These are phyloP conservation scores for Pulveroboletus sp. DNA, from an alignment of 768 basidiomycete species.

Conservation along the genomic window DNA sequence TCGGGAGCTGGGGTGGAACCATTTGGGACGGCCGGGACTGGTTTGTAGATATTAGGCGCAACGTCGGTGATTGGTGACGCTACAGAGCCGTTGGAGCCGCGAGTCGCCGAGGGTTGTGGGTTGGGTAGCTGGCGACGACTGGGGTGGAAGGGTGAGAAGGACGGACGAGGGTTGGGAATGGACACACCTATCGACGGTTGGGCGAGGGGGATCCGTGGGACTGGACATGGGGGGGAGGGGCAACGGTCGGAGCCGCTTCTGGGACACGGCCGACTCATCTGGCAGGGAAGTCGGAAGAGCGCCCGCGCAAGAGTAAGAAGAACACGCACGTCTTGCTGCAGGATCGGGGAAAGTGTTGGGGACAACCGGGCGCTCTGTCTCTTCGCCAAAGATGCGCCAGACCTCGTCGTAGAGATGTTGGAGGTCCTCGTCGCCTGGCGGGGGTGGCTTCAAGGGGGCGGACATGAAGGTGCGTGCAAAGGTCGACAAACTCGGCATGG, in stretches of 20 bases:
- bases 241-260: constrained; percentile 27
- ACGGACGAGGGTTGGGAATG: neutral
- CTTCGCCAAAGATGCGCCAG: constrained; percentile 61
- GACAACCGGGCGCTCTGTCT: constrained; percentile 29
- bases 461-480: constrained; percentile 35
- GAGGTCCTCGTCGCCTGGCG: constrained; percentile 65
- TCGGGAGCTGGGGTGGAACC: constrained; percentile 17
- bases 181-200: constrained; percentile 28
- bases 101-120: constrained; percentile 14
- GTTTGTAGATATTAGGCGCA: constrained; percentile 27
- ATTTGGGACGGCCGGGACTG: constrained; percentile 25
- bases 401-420: constrained; percentile 75
- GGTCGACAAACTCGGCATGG: constrained; percentile 3
- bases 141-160: neutral
- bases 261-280: constrained; percentile 22
- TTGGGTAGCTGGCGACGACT: constrained; percentile 31
- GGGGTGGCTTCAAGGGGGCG: constrained; percentile 33
- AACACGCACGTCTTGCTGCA: constrained; percentile 20
- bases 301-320: neutral
- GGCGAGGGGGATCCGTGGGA: constrained; percentile 18
- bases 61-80: constrained; percentile 20
- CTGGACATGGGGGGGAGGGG: constrained; percentile 23
- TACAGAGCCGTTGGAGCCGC: constrained; percentile 23
- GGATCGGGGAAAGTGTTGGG: constrained; percentile 17
- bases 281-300: neutral